These are phyloP conservation scores for Acanthamoeba healyi DNA, from an alignment of 208 protist genomes.

Conservation along the genomic window DNA sequence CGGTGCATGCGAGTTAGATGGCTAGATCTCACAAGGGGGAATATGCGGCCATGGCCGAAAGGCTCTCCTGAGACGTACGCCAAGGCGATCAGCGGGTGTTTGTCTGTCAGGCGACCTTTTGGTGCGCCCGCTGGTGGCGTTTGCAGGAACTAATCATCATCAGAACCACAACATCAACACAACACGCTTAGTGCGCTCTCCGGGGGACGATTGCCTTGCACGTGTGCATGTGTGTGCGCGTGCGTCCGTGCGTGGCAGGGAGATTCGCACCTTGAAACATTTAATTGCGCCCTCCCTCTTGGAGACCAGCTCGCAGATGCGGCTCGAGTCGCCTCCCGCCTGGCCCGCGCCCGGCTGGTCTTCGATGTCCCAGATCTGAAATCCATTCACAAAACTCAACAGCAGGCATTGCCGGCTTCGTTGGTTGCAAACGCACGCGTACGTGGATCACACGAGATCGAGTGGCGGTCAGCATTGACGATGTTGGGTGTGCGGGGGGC, in stretches of 20 bases:
- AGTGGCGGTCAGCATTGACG: too few relatives aligned
- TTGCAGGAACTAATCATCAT: constrained; percentile 35
- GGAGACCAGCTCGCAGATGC: constrained; percentile 44
- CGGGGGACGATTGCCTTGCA: too few relatives aligned
- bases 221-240: too few relatives aligned
- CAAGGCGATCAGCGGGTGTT: constrained; percentile 45
- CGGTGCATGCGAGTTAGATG: too few relatives aligned
- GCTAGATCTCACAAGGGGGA: neutral
- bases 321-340: too few relatives aligned
- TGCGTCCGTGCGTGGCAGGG: too few relatives aligned
- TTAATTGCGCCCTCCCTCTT: constrained; percentile 71
- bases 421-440: too few relatives aligned
- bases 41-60: neutral
- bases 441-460: too few relatives aligned
- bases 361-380: constrained; percentile 72
- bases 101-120: constrained; percentile 47
- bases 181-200: too few relatives aligned
- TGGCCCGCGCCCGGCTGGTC: constrained; percentile 28
- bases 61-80: neutral
- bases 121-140: neutral
- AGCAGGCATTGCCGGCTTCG: constrained; percentile 65
- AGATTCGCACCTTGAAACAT: constrained; percentile 28
- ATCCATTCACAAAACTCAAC: constrained; percentile 61
- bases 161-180: neutral
- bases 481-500: too few relatives aligned